Conservation (phyloP, 495 filamentous ascomycete species). For the Pseudevernia furfuracea region DNA sequence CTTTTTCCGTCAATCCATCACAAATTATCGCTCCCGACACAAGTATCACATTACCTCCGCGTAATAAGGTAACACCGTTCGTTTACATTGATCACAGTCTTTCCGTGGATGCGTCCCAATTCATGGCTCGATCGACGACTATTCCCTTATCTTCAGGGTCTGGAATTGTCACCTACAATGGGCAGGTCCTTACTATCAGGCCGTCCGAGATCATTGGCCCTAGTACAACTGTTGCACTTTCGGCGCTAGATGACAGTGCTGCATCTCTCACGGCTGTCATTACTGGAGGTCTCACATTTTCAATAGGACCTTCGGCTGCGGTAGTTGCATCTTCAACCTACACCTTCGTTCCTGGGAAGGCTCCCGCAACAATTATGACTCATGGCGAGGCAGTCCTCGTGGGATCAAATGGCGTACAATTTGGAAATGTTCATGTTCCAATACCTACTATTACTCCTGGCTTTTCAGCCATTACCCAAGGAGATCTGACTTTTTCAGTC, state of each 20-base stretch:
- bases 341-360: slow-evolving; percentile 30
- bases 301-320: slow-evolving; percentile 34
- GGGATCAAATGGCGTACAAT: slow-evolving; percentile 35
- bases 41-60: slow-evolving; percentile 19
- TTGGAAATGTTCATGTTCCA: slow-evolving; percentile 29
- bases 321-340: slow-evolving; percentile 42
- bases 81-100: slow-evolving; percentile 24
- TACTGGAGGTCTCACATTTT: slow-evolving; percentile 35
- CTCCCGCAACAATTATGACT: slow-evolving; percentile 32
- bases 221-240: slow-evolving; percentile 23
- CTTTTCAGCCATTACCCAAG: slow-evolving; percentile 27
- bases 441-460: slow-evolving; percentile 5
- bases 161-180: slow-evolving; percentile 19
- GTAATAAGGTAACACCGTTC: slow-evolving; percentile 3
- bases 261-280: slow-evolving; percentile 33
- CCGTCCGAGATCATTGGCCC: slow-evolving; percentile 22
- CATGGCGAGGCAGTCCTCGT: slow-evolving; percentile 40
- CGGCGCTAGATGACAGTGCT: slow-evolving; percentile 8
- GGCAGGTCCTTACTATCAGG: slow-evolving; percentile 20
- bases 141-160: slow-evolving; percentile 17
- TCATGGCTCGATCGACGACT: slow-evolving; percentile 22
- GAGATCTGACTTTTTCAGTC: slow-evolving; percentile 34
- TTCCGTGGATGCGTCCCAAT: slow-evolving; percentile 19
- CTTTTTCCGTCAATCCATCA: slow-evolving; percentile 22
- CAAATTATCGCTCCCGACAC: slow-evolving; percentile 22